Evolutionary conservation across 2,329 filamentous ascomycete species (phyloP).

Genomic region (Aspergillus intermedius): DNA sequence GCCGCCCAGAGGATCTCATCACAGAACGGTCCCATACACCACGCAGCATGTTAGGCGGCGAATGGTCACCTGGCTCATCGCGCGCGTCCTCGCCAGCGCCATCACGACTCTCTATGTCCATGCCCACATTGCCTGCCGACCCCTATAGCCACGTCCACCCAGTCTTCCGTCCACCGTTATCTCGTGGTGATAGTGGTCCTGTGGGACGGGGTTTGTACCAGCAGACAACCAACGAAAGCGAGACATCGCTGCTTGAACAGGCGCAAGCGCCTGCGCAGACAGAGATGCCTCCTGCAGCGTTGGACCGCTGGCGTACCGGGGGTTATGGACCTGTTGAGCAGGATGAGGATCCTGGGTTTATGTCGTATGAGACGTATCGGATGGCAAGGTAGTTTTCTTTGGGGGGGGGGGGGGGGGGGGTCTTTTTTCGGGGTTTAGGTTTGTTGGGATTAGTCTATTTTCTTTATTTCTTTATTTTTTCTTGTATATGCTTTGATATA

Average conservation of each 20-base stretch:
- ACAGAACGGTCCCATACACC: constrained; percentile 41
- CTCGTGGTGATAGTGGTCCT: constrained; percentile 18
- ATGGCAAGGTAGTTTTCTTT: constrained; percentile 10
- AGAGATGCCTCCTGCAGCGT: constrained; percentile 11
- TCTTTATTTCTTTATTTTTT: background rate
- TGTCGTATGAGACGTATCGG: constrained; percentile 32
- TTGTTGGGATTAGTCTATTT: background rate
- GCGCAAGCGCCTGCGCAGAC: constrained; percentile 26
- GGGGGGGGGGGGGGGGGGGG: too few relatives aligned
- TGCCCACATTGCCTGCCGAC: constrained; percentile 19
- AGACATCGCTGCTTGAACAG: constrained; percentile 31
- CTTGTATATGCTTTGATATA: background rate
- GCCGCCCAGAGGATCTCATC: constrained; percentile 40
- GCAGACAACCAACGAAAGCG: constrained; percentile 32
- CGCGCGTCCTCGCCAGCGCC: constrained; percentile 19
- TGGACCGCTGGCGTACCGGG: constrained; percentile 30
- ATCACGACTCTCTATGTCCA: constrained; percentile 26
- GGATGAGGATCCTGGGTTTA: constrained; percentile 26
- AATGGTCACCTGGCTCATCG: constrained; percentile 35
- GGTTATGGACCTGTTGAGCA: constrained; percentile 34
- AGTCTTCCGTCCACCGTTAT: constrained; percentile 29
- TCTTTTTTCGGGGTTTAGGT: background rate
- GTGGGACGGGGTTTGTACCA: constrained; percentile 24
- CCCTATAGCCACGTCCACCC: constrained; percentile 27
- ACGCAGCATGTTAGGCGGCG: constrained; percentile 28